Evolutionary conservation across 371 early-diverging fungal genomes (phyloP).

Genomic region (Batrachochytrium dendrobatidis): DNA sequence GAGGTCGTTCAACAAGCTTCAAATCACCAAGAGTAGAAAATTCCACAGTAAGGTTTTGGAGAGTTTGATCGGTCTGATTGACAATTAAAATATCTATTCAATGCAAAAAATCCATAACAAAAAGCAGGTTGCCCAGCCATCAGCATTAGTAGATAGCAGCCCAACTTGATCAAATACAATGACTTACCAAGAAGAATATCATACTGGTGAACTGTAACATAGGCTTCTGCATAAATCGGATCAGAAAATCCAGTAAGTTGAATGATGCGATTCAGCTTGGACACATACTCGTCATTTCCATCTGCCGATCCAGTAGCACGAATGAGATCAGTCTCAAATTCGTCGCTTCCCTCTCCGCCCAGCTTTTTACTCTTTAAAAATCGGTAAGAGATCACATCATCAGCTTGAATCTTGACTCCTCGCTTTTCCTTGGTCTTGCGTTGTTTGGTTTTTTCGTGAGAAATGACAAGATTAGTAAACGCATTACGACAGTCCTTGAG

Average conservation of each 20-base stretch:
- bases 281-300: slow-evolving; percentile 61
- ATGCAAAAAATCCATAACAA: too few species aligned
- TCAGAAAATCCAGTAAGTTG: slow-evolving; percentile 97
- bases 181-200: slow-evolving; percentile 81
- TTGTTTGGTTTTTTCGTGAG: slow-evolving; percentile 45
- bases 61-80: slow-evolving; percentile 93
- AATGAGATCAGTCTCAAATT: slow-evolving; percentile 63
- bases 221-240: slow-evolving; percentile 97
- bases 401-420: slow-evolving; percentile 59
- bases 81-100: slow-evolving; percentile 89
- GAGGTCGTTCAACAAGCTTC: slow-evolving; percentile 90
- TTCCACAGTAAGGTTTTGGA: slow-evolving; percentile 95
- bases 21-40: slow-evolving; percentile 96
- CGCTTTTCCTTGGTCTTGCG: slow-evolving; percentile 37
- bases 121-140: slow-evolving; percentile 6
- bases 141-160: neutral
- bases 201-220: slow-evolving; percentile 91
- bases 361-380: slow-evolving; percentile 69
- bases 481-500: slow-evolving; percentile 70
- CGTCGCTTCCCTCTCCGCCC: slow-evolving; percentile 58
- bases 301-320: slow-evolving; percentile 71
- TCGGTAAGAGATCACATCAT: slow-evolving; percentile 82
- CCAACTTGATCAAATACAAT: neutral
- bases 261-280: slow-evolving; percentile 84
- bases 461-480: slow-evolving; percentile 70